A percentile compares a stretch with the other conserved stretches of the same genome.
These are phyloP conservation scores for Persicaria maculosa DNA, from an alignment of 148 eudicot species.

Conservation along the genomic window DNA sequence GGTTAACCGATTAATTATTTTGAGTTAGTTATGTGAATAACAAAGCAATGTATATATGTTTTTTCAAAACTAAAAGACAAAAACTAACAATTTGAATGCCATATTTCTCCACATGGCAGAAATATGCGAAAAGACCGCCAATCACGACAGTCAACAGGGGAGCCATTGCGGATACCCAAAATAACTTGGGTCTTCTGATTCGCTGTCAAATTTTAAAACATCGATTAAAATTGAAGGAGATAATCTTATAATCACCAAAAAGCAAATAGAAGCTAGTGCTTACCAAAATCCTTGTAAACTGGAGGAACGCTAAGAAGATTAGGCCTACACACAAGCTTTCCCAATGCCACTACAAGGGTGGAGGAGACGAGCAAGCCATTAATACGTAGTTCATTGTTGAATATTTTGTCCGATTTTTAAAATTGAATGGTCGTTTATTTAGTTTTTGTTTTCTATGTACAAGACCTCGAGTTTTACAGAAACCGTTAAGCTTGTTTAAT, in stretches of 20 bases:
- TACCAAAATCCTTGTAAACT: constrained; percentile 52
- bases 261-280: neutral
- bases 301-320: constrained; percentile 60
- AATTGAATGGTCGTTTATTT: too few relatives aligned
- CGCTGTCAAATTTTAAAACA: too few relatives aligned
- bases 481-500: too few relatives aligned
- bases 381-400: neutral
- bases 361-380: neutral
- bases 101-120: constrained; percentile 51
- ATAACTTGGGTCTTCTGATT: constrained; percentile 52
- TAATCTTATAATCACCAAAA: neutral
- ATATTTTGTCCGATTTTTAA: too few relatives aligned
- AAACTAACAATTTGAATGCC: constrained; percentile 55
- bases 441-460: too few relatives aligned
- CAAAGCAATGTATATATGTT: neutral
- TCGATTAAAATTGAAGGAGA: neutral
- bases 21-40: neutral
- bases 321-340: constrained; percentile 29
- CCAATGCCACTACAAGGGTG: neutral
- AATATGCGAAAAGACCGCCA: constrained; percentile 29
- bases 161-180: constrained; percentile 80
- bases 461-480: too few relatives aligned
- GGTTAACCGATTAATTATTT: neutral
- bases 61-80: neutral
- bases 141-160: constrained; percentile 38